phyloP scores from a whole-genome alignment of 2,329 filamentous ascomycete species.

The Ceratocystis papillata region DNA sequence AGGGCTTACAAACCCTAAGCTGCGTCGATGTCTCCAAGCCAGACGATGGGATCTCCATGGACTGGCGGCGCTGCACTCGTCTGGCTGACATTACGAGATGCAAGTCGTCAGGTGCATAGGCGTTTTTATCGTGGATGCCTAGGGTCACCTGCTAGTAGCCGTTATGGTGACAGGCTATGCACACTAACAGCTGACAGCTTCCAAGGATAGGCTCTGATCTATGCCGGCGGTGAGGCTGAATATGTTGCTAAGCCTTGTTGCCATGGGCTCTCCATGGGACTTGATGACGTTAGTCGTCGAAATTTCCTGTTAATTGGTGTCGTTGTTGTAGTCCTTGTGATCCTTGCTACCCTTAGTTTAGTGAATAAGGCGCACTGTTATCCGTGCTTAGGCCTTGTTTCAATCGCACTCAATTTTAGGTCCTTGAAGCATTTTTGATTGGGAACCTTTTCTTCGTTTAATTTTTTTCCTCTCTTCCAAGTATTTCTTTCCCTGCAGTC shows the following conservation, averaged over 20 bases:
- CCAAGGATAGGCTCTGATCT: too few relatives aligned
- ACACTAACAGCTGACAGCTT: neutral
- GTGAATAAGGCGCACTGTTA: neutral
- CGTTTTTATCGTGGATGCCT: neutral
- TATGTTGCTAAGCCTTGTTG: too few relatives aligned
- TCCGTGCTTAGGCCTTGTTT: constrained; percentile 10
- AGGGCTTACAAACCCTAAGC: neutral
- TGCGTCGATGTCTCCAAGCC: neutral
- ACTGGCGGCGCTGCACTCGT: neutral
- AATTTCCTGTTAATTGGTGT: neutral
- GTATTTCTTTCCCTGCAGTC: neutral
- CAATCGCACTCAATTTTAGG: neutral
- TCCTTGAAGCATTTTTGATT: neutral
- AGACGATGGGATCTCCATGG: neutral
- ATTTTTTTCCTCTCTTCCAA: neutral
- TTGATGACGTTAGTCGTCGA: neutral
- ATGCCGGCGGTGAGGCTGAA: too few relatives aligned
- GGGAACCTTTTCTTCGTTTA: neutral
- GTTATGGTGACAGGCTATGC: neutral
- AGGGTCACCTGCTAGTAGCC: neutral
- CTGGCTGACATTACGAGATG: neutral
- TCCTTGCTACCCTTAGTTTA: neutral
- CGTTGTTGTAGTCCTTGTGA: neutral
- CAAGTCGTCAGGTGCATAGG: neutral
- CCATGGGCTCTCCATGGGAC: neutral